Conservation (phyloP, 169 alveolate species). For the Perkinsus olseni region DNA sequence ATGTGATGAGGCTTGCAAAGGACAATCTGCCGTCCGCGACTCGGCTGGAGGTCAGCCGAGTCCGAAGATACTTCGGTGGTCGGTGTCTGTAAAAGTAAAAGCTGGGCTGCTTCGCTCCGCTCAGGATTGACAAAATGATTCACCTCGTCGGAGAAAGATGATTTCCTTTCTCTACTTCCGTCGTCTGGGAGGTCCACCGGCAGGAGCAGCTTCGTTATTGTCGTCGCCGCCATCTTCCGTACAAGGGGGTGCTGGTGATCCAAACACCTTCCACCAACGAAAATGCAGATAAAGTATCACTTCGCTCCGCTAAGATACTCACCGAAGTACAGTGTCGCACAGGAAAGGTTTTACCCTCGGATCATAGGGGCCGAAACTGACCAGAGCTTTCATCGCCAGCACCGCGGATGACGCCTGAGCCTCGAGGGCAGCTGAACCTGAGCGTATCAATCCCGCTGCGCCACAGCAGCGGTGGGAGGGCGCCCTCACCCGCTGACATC, state of each 20-base stretch:
- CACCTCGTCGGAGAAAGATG: neutral
- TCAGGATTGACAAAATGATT: neutral
- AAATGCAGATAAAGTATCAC: neutral
- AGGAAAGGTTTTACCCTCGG: neutral
- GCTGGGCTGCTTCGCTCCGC: neutral
- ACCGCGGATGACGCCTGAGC: neutral
- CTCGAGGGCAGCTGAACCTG: neutral
- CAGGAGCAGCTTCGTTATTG: neutral
- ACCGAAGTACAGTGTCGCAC: neutral
- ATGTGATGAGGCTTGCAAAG: neutral
- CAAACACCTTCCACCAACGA: neutral
- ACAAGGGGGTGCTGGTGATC: neutral
- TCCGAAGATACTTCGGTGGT: neutral
- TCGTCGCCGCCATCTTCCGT: neutral
- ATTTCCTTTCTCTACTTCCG: neutral
- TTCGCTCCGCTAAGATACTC: neutral
- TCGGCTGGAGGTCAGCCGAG: neutral
- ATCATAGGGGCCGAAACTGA: neutral
- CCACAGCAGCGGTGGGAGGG: too few species aligned
- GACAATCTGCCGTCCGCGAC: neutral
- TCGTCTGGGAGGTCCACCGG: neutral
- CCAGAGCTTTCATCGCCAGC: neutral
- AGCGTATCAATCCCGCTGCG: neutral
- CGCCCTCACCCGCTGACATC: neutral
- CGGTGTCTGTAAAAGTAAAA: neutral